These are phyloP conservation scores for Linanthus parryae DNA, from an alignment of 148 eudicot genomes.

Conservation along the genomic window DNA sequence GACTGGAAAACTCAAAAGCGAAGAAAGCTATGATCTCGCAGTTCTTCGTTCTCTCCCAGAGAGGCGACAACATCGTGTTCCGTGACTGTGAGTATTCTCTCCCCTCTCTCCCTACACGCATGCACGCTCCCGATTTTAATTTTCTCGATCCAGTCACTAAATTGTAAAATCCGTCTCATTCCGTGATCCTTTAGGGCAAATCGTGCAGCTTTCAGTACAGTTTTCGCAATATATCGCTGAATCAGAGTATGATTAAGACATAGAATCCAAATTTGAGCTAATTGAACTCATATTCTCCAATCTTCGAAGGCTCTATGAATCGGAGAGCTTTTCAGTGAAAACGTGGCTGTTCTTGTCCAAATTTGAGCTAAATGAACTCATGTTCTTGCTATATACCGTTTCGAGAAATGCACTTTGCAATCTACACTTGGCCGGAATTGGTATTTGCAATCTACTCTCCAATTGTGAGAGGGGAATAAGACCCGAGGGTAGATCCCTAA, in stretches of 20 bases:
- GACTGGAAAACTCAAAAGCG: too few species aligned
- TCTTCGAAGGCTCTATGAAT: neutral
- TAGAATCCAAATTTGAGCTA: neutral
- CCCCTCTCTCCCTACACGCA: slow-evolving; percentile 7
- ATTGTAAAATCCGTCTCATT: neutral
- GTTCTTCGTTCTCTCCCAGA: slow-evolving; percentile 84
- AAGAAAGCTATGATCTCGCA: slow-evolving; percentile 98
- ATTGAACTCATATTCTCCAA: neutral
- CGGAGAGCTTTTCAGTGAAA: neutral
- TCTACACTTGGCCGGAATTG: too few species aligned
- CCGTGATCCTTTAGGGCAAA: neutral
- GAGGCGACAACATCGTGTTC: slow-evolving; percentile 95
- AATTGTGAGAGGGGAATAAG: too few species aligned
- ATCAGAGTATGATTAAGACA: neutral
- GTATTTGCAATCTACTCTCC: too few species aligned
- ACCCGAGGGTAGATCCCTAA: too few species aligned
- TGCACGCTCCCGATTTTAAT: neutral
- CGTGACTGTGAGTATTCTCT: slow-evolving; percentile 61
- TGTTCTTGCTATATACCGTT: too few species aligned
- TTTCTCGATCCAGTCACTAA: neutral
- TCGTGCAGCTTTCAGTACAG: neutral
- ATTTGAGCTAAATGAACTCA: too few species aligned
- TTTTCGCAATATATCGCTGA: neutral
- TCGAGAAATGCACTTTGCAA: too few species aligned
- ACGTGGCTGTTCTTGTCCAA: neutral